These are phyloP conservation scores for Mortierella sp. DNA, from an alignment of 371 early-diverging fungal genomes.

Conservation along the genomic window DNA sequence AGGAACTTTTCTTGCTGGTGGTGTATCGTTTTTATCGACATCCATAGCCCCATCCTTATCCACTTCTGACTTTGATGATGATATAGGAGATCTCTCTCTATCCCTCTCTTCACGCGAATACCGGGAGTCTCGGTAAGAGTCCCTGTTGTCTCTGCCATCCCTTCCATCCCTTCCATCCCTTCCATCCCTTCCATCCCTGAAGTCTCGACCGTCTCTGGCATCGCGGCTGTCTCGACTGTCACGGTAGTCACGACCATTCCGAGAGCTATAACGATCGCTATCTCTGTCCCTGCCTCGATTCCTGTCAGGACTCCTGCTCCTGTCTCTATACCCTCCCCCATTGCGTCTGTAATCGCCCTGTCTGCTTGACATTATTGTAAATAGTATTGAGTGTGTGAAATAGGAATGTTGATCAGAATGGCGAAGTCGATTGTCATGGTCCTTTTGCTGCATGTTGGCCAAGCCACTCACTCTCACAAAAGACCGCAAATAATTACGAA, in stretches of 20 bases:
- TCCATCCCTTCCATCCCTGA: conserved; percentile 20
- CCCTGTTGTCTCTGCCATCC: conserved; percentile 22
- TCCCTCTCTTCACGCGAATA: conserved; percentile 20
- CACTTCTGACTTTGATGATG: conserved; percentile 24
- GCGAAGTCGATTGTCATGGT: not conserved
- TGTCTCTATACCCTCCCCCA: conserved; percentile 31
- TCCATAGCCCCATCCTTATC: conserved; percentile 22
- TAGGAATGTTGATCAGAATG: not conserved
- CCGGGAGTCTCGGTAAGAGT: conserved; percentile 29
- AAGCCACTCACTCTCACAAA: conserved; percentile 9
- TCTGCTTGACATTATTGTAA: conserved; percentile 31
- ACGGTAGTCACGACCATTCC: conserved; percentile 56
- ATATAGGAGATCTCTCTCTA: conserved; percentile 28
- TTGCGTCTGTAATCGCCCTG: conserved; percentile 32
- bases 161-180: conserved; percentile 25
- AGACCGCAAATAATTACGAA: not conserved
- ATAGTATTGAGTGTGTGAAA: not conserved
- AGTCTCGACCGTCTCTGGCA: conserved; percentile 23
- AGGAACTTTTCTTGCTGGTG: conserved; percentile 67
- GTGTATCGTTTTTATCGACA: conserved; percentile 16
- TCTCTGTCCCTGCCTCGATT: conserved; percentile 51
- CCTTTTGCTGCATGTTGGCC: not conserved
- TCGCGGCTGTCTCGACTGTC: conserved; percentile 49
- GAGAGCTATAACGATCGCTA: conserved; percentile 48
- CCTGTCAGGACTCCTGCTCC: conserved; percentile 57